phyloP scores from a whole-genome alignment of 225 moss, liverwort and hornwort genomes.

The Climacium dendroides region DNA sequence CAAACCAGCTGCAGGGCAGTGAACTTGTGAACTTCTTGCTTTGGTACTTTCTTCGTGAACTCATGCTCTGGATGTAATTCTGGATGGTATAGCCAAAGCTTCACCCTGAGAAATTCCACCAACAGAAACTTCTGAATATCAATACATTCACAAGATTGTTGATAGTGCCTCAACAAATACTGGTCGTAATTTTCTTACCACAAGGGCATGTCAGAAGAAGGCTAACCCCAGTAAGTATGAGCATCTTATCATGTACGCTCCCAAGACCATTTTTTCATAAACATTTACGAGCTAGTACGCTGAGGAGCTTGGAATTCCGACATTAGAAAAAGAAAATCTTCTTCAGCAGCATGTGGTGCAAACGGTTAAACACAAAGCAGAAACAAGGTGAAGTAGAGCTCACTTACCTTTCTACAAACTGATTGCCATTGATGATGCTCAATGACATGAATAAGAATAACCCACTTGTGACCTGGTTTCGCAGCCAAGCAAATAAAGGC shows the following conservation, averaged over 20 bases:
- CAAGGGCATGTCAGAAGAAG: not conserved
- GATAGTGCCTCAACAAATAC: not conserved
- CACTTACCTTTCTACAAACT: slow-evolving; percentile 59
- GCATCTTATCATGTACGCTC: not conserved
- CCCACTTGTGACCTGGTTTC: slow-evolving; percentile 57
- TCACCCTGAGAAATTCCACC: slow-evolving; percentile 24
- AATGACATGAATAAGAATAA: slow-evolving; percentile 65
- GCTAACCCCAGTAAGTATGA: not conserved
- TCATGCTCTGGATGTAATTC: slow-evolving; percentile 28
- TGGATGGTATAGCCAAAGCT: slow-evolving; percentile 66
- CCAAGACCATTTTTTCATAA: not conserved
- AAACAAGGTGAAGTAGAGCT: not conserved
- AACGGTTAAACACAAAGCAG: not conserved
- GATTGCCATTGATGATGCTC: slow-evolving; percentile 55
- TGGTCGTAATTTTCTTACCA: not conserved
- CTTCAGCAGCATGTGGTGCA: not conserved
- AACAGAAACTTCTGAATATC: not conserved
- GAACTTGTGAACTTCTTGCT: slow-evolving; percentile 50
- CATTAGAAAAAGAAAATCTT: not conserved
- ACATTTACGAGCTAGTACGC: not conserved
- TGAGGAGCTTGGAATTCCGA: not conserved
- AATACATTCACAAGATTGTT: not conserved
- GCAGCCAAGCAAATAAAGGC: not conserved
- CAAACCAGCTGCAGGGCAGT: slow-evolving; percentile 55
- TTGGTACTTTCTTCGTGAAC: slow-evolving; percentile 43